Evolutionary conservation across 140 eudicot species (phyloP), one percentile per base, ranked within the genome.

Genomic region (Oenanthe javanica): DNA sequence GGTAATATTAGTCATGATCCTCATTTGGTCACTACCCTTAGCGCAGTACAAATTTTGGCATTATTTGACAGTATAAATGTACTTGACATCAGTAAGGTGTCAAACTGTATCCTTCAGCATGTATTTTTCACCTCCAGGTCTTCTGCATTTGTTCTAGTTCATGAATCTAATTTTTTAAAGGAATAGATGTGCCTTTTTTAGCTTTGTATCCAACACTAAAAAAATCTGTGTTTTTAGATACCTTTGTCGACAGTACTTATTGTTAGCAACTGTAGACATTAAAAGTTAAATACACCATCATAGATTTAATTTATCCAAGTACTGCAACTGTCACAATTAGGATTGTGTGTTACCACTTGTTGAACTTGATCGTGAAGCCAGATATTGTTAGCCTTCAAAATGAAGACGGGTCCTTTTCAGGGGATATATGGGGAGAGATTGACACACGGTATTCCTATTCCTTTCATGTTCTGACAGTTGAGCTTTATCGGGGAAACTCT

Each of bases 1-100:
- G 98, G 98, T 77, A 94, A 89, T 75, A 84, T 86, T 72, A 96
- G 97, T 4, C 98, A 94, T 80, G 98, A 94, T 85, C 97, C 98
- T 6, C 98, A 94, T 78, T 1, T 93, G 75, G 85, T 88, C 78
- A 90, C 87, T 69, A 91, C 97, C 63, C 97, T 93, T 50, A 91
- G 97, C 81, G 96, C 97, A 6, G 87, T 94, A 79, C 98, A 94
- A 83, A 86, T 94, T 50, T 86, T 92, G 83, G 89, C 97, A 21
- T 88, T 92, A 16, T 90, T 94, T 82, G 88, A 90, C 87, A 90
- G 91, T 81, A 88, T 88, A 23, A 83, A 90, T 78, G 80, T 81
- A 49, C 97, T 94, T 75, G 91, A 94, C 82, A 77, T 87, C 40
- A 90, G 85, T 76, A 89, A 94, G 85, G 94, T 90, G 42, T 73